A percentile compares a stretch with the other conserved stretches of the same genome.
Conservation (phyloP, 148 eudicot genomes). For the Chenopodium suecicum region DNA sequence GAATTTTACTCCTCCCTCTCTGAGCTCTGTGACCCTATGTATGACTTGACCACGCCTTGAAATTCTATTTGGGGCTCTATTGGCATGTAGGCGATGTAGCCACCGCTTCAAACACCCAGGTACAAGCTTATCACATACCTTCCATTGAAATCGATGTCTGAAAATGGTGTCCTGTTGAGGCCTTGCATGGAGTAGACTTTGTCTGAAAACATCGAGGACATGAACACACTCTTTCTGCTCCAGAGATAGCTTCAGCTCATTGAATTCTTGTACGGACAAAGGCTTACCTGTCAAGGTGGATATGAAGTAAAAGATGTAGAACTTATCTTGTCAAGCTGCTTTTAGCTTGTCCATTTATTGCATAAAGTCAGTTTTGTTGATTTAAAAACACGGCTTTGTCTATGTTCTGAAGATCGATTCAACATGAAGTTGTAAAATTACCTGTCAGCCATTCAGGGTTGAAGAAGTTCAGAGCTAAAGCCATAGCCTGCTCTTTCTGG, state of each 20-base stretch:
- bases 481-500: constrained; percentile 24
- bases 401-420: neutral
- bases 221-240: constrained; percentile 19
- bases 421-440: neutral
- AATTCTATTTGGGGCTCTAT: neutral
- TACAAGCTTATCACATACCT: too few species aligned
- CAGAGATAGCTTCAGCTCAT: neutral
- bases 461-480: constrained; percentile 50
- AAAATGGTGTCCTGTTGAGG: neutral
- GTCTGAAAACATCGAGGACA: constrained; percentile 31
- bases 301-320: neutral
- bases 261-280: constrained; percentile 33
- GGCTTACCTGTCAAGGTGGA: constrained; percentile 30
- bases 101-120: too few species aligned
- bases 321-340: too few species aligned
- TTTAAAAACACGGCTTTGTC: too few species aligned
- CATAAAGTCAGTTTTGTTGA: too few species aligned
- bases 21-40: constrained; percentile 59
- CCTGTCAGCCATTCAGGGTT: constrained; percentile 63
- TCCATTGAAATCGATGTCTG: constrained; percentile 14
- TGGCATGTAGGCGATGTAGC: too few species aligned
- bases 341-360: too few species aligned
- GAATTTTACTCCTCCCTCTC: constrained; percentile 59
- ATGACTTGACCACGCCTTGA: constrained; percentile 44
- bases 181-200: constrained; percentile 15